These are phyloP conservation scores for Talaromyces marneffei DNA, from an alignment of 2,329 filamentous ascomycete genomes.

Conservation along the genomic window DNA sequence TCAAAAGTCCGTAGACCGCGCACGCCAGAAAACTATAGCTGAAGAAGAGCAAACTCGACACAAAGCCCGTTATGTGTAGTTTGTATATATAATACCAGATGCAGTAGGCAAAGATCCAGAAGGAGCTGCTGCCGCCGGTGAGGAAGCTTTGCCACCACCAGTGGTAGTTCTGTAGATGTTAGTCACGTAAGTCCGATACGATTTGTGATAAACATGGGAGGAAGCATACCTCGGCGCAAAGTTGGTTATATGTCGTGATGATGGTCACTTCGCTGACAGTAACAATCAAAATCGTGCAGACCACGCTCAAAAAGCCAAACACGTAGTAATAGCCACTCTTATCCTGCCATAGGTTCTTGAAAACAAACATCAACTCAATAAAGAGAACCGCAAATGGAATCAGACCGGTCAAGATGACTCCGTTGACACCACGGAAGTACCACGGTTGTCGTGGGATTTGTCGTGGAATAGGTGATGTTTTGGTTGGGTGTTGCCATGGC, in stretches of 20 bases:
- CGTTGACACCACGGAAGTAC: slow-evolving; percentile 62
- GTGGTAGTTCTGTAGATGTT: slow-evolving; percentile 59
- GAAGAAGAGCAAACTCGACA: slow-evolving; percentile 77
- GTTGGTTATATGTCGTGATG: slow-evolving; percentile 73
- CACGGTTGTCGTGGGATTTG: slow-evolving; percentile 70
- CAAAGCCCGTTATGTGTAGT: slow-evolving; percentile 72
- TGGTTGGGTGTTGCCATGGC: slow-evolving; percentile 75
- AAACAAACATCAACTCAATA: slow-evolving; percentile 80
- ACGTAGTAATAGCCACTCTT: slow-evolving; percentile 91
- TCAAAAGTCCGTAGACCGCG: slow-evolving; percentile 71
- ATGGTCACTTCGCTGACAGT: slow-evolving; percentile 79
- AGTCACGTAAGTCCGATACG: not conserved
- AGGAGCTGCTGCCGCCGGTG: slow-evolving; percentile 66
- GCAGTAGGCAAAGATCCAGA: slow-evolving; percentile 80
- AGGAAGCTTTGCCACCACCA: slow-evolving; percentile 93
- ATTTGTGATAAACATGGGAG: not conserved
- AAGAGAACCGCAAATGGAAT: slow-evolving; percentile 84
- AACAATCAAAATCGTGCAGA: slow-evolving; percentile 64
- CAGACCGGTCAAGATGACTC: slow-evolving; percentile 66
- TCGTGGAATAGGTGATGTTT: slow-evolving; percentile 64
- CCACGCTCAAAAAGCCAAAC: slow-evolving; percentile 75
- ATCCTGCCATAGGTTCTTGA: slow-evolving; percentile 83
- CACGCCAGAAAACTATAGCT: slow-evolving; percentile 78
- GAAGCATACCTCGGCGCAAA: slow-evolving; percentile 62
- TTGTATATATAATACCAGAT: slow-evolving; percentile 78